phyloP scores from a whole-genome alignment of 345 rosid genomes.

The Eucalyptus brandiana region DNA sequence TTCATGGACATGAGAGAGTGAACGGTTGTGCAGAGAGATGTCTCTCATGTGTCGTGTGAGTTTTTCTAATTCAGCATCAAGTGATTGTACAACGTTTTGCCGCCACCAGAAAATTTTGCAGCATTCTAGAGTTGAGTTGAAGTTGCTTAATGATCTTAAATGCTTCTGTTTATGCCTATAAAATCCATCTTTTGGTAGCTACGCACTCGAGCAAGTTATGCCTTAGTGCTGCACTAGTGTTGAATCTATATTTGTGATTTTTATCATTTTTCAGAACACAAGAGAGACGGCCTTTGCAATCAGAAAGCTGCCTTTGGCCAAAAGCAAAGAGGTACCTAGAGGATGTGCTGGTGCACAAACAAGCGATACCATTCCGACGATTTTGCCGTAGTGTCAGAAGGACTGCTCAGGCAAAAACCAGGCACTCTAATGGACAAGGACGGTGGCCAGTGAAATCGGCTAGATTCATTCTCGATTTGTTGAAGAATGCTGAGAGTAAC shows the following conservation, averaged over 20 bases:
- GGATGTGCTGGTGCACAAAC: constrained; percentile 60
- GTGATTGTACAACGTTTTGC: not conserved
- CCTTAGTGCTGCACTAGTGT: not conserved
- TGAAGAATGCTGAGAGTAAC: constrained; percentile 34
- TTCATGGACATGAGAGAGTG: not conserved
- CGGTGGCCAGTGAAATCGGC: constrained; percentile 48
- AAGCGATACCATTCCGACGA: constrained; percentile 61
- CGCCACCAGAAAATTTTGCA: not conserved
- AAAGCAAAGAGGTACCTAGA: constrained; percentile 63
- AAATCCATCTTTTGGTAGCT: not conserved
- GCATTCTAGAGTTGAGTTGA: not conserved
- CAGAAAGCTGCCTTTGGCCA: constrained; percentile 38
- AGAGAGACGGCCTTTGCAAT: constrained; percentile 60
- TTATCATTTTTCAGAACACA: constrained; percentile 29
- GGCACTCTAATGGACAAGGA: constrained; percentile 68
- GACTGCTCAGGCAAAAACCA: constrained; percentile 64
- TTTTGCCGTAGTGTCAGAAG: constrained; percentile 64
- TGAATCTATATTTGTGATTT: not conserved
- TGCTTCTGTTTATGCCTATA: not conserved
- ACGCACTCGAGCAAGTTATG: not conserved
- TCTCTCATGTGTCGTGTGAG: not conserved
- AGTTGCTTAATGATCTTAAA: not conserved
- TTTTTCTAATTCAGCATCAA: not conserved
- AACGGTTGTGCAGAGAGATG: not conserved
- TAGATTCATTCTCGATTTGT: constrained; percentile 21